Conservation (phyloP, 345 rosid genomes). For the Lagerstroemia speciosa region DNA sequence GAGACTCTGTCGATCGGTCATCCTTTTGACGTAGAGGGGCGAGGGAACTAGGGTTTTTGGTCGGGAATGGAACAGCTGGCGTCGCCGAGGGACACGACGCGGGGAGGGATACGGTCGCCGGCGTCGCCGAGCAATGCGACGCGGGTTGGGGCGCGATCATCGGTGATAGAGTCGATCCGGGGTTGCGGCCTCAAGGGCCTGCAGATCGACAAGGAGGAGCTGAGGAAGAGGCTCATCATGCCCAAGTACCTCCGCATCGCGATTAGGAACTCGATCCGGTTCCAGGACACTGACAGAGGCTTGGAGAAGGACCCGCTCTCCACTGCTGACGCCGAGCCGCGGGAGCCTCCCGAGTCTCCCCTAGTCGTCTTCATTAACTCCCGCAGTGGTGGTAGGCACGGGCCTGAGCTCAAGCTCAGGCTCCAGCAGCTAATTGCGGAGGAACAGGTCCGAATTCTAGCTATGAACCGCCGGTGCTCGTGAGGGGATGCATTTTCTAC, state of each 20-base stretch:
- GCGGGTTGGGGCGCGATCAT: constrained; percentile 50
- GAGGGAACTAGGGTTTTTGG: background rate
- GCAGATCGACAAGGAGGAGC: constrained; percentile 60
- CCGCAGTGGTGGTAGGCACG: constrained; percentile 79
- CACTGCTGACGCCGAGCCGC: constrained; percentile 1
- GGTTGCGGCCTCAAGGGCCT: constrained; percentile 54
- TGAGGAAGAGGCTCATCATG: constrained; percentile 43
- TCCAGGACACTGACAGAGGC: constrained; percentile 28
- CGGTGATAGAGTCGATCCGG: constrained; percentile 54
- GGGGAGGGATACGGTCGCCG: background rate
- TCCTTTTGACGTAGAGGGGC: constrained; percentile 1
- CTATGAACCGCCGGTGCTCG: background rate
- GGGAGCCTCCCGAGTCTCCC: constrained; percentile 53
- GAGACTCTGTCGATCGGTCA: background rate
- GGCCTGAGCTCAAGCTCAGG: constrained; percentile 57
- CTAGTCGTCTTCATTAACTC: constrained; percentile 73
- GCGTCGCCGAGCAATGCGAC: constrained; percentile 40
- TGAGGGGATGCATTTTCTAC: background rate
- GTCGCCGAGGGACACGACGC: no score
- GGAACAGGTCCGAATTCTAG: constrained; percentile 46
- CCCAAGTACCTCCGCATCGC: constrained; percentile 70
- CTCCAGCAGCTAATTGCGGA: constrained; percentile 64
- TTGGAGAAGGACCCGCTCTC: constrained; percentile 16
- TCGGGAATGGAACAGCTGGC: background rate
- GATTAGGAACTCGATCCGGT: constrained; percentile 43